phyloP scores from a whole-genome alignment of 495 filamentous ascomycete genomes.

The Echria macrotheca region DNA sequence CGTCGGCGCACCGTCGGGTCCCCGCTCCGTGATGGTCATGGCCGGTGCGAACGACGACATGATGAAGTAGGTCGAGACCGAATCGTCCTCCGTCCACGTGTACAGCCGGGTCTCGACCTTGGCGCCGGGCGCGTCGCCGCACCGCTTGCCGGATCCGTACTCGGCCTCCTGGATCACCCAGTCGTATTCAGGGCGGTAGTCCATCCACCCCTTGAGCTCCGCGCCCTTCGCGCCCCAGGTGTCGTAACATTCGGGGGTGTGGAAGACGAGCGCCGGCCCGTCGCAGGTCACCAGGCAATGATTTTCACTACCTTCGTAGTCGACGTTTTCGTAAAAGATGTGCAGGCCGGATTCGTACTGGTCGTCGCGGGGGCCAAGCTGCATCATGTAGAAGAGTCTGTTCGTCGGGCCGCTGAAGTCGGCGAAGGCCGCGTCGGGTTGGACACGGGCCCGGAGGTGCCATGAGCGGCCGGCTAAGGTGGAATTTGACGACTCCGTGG shows the following conservation, averaged over 20 bases:
- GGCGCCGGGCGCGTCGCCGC: neutral
- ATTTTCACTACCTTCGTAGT: neutral
- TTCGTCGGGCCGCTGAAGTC: neutral
- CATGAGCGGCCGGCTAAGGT: no score
- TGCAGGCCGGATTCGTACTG: no score
- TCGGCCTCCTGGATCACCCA: neutral
- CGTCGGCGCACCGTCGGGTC: no score
- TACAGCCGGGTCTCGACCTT: neutral
- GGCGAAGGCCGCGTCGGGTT: neutral
- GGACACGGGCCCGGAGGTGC: neutral
- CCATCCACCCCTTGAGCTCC: neutral
- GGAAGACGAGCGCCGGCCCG: conserved; percentile 2
- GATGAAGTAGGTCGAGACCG: no score
- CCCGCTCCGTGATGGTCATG: neutral
- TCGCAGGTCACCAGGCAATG: neutral
- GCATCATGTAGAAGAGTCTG: neutral
- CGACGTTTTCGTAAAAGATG: neutral
- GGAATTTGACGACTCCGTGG: no score
- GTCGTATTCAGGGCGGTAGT: neutral
- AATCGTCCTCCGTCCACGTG: no score
- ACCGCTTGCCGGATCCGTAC: neutral
- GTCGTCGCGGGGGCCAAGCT: no score
- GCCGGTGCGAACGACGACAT: no score
- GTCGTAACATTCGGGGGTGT: neutral
- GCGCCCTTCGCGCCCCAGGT: neutral